These are phyloP conservation scores for Blastosporella zonata DNA, from an alignment of 1,284 basidiomycete genomes.

Conservation along the genomic window DNA sequence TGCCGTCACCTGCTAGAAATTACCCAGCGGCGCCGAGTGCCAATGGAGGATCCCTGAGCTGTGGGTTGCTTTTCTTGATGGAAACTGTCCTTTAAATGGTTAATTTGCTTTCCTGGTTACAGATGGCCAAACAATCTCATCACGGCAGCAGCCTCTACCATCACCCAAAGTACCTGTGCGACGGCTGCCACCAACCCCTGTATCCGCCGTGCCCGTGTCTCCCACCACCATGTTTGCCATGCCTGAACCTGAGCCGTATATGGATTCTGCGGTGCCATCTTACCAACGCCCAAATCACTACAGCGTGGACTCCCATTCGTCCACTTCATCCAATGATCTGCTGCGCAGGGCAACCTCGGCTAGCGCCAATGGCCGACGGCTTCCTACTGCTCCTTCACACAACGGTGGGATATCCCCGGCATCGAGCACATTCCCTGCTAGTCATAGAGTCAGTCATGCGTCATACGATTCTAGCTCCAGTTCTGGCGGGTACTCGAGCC, in stretches of 20 bases:
- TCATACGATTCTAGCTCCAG: slow-evolving; percentile 23
- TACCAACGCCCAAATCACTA: slow-evolving; percentile 27
- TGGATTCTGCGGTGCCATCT: slow-evolving; percentile 20
- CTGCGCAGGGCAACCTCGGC: slow-evolving; percentile 26
- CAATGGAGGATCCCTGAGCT: slow-evolving; percentile 17
- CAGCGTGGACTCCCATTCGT: slow-evolving; percentile 26
- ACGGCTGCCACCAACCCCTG: slow-evolving; percentile 42
- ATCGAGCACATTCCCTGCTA: slow-evolving; percentile 20
- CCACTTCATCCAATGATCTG: slow-evolving; percentile 25
- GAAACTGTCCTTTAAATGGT: background rate
- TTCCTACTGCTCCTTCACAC: slow-evolving; percentile 26
- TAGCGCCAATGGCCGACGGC: slow-evolving; percentile 24
- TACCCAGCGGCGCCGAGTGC: slow-evolving; percentile 7
- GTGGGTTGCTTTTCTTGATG: slow-evolving; percentile 13
- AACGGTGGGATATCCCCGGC: slow-evolving; percentile 12
- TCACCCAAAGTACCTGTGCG: slow-evolving; percentile 25
- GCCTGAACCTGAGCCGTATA: slow-evolving; percentile 37
- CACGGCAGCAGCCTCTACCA: slow-evolving; percentile 17
- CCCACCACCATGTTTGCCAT: slow-evolving; percentile 28
- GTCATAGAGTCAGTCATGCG: slow-evolving; percentile 18
- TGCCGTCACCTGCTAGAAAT: slow-evolving; percentile 13
- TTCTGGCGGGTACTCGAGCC: slow-evolving; percentile 19
- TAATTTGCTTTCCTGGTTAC: slow-evolving; percentile 7
- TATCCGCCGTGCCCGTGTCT: slow-evolving; percentile 26
- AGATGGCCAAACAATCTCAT: slow-evolving; percentile 17